These are phyloP conservation scores for Fraxinus paxiana DNA, from an alignment of 305 asterid species.

Conservation along the genomic window DNA sequence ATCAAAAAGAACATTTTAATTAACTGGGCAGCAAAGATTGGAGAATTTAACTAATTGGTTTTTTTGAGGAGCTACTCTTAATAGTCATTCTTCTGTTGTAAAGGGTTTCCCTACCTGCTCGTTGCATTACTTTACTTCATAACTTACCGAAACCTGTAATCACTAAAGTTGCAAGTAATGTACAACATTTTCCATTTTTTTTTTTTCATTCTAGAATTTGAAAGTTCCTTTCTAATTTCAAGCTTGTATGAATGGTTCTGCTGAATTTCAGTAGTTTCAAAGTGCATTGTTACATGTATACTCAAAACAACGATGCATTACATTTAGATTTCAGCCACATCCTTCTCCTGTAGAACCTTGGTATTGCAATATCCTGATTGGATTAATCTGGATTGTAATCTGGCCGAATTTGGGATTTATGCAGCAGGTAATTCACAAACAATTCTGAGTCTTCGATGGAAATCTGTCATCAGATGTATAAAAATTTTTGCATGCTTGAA, in stretches of 20 bases:
- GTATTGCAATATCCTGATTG: not conserved
- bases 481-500: not conserved
- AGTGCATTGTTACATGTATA: not conserved
- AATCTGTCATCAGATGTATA: not conserved
- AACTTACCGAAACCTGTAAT: not conserved
- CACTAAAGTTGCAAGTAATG: not conserved
- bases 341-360: not conserved
- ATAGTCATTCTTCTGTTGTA: not conserved
- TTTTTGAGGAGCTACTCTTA: not conserved
- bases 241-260: not conserved
- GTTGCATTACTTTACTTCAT: not conserved
- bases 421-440: not conserved
- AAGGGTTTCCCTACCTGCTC: not conserved
- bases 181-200: not conserved
- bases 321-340: not conserved
- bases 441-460: not conserved
- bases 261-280: not conserved
- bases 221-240: not conserved
- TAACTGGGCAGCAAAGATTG: not conserved
- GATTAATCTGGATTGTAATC: not conserved
- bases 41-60: not conserved
- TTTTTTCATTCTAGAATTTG: not conserved
- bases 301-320: not conserved
- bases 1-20: not conserved
- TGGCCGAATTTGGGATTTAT: not conserved